Evolutionary conservation across 345 rosid species (phyloP).

Genomic region (rapeseed (Brassica napus)): Da-Ae NC_063436.1:18319001-18319500

Average conservation of each 20-base stretch:
- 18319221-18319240: constrained; percentile 13
- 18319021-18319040: neutral
- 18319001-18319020: neutral
- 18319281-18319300: neutral
- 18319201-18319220: constrained; percentile 43
- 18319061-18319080: neutral
- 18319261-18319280: neutral
- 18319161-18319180: constrained; percentile 43
- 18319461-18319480: no score
- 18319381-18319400: neutral
- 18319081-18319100: neutral
- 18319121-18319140: constrained; percentile 37
- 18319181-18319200: constrained; percentile 35
- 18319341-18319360: neutral
- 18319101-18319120: constrained; percentile 36
- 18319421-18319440: no score
- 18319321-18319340: neutral
- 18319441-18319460: no score
- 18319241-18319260: constrained; percentile 12
- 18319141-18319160: constrained; percentile 39
- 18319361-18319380: neutral
- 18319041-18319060: neutral
- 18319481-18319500: no score
- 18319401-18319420: neutral
- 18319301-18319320: neutral